Percentiles rank a stretch among this genome's conserved stretches.
phyloP scores from a whole-genome alignment of 148 eudicot genomes.

The Persicaria tinctoria region DNA sequence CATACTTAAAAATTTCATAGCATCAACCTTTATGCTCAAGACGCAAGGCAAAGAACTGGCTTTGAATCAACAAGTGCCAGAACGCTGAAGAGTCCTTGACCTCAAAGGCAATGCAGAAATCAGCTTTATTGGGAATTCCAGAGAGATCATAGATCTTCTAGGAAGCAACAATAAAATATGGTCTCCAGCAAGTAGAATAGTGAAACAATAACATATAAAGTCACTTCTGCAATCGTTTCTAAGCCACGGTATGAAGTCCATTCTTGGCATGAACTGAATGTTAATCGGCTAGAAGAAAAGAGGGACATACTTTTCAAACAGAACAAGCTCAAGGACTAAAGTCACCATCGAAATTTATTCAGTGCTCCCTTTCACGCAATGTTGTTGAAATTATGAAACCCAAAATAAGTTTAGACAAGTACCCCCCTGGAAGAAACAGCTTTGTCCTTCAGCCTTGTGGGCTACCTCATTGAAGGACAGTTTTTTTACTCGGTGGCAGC shows the following conservation, averaged over 20 bases:
- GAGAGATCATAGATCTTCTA: not conserved
- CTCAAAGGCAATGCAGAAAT: not conserved
- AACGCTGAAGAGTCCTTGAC: not conserved
- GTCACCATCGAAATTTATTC: not conserved
- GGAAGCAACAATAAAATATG: not conserved
- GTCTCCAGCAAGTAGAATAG: not conserved
- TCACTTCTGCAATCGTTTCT: not conserved
- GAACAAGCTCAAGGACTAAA: not conserved
- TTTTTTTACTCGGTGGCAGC: slow-evolving; percentile 19
- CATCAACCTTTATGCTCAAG: not conserved
- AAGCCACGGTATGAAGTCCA: not conserved
- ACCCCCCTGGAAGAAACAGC: not conserved
- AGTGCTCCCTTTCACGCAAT: not conserved
- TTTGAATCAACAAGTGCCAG: not conserved
- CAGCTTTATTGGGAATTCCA: not conserved
- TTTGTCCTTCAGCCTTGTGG: no score
- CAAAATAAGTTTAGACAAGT: not conserved
- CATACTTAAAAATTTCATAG: not conserved
- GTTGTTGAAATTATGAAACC: not conserved
- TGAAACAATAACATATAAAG: not conserved
- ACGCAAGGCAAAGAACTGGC: not conserved
- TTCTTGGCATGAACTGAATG: not conserved
- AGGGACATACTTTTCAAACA: not conserved
- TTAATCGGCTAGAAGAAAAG: not conserved
- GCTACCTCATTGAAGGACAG: not conserved